Evolutionary conservation across 805 yeast species (phyloP), one percentile per base, ranked within the genome.

Genomic region (Blastobotrys chiropterorum): DNA sequence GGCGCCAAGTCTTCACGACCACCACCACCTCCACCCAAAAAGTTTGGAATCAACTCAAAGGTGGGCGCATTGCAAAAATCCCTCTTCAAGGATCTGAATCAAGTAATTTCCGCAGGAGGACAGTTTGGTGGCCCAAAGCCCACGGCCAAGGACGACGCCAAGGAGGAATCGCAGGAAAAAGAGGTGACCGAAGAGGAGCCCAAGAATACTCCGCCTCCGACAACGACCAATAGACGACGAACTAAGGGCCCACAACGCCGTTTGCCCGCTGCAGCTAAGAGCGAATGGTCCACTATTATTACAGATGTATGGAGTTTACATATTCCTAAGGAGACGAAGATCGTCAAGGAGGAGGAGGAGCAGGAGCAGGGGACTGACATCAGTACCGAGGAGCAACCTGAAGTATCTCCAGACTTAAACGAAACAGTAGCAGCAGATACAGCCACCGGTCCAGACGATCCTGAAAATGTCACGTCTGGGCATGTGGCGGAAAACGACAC

Each of bases 161-260:
- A 51, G 38, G 49, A 31, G 31, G 54, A 15, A 22, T 13, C 30
- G 21, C 11, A n/a, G 20, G 34, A 3, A 19, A 45, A 34, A 4
- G 48, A 42, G 21, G 47, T 13, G 15, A 21, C 34, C 13, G 3
- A 21, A 3, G 46, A 38, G n/a, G 44, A 13, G 5, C n/a, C 16
- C 6, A 22, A 17, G 21, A 14, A 38, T 11, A n/a, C 48, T 2
- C 26, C 17, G 6, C 38, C 45, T 4, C 38, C 43, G 7, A 20
- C 26, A 13, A 31, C 48, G 8, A 6, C 39, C 7, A 6, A 48
- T 19, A 47, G 63, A 7, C 56, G 62, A 1, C 50, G 68, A 3
- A 63, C 62, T 3, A 57, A 56, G 19, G 70, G 68, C 1, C 67
- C 70, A 3, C 50, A 51, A 19, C 57, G 70, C 5, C 57, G 69